Base-by-base conservation (phyloP, 2,329 filamentous ascomycete species). In the Fusarium virguliforme region DNA sequence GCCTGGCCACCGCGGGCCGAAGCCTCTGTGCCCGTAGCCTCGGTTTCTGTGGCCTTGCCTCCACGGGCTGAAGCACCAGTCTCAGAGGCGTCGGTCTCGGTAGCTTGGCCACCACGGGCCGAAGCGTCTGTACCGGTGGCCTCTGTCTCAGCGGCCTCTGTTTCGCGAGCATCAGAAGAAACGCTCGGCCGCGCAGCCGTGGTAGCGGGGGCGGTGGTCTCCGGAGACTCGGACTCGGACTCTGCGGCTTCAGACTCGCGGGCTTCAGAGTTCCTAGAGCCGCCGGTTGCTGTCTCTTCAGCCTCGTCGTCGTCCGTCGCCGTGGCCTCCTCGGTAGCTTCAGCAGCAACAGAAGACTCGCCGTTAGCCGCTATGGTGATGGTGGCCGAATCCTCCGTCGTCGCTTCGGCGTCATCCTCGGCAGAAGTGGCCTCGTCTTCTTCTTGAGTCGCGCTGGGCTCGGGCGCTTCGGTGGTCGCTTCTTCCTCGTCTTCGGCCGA, bases 161-260 rank as follows among this genome's bases (percentile, higher is more conserved):
- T 62, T 32, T 59, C 40, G 46, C 28, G 43, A 48, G 43, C 24
- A 24, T 48, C 43, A 26, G n/a, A 15, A 18, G 43, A 48, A 30
- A 24, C 43, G 43, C 43, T 48, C 30, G 43, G 43, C 15, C 24
- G 43, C 6, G 40, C 60, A 59, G 54, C 66, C 56, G 50, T 57
- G 7, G 64, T 61, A 22, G 41, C 67, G 65, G 70, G 63, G 41
- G 50, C 13, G 41, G 60, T 68, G 43, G 67, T 60, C 43, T 57
- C 46, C 10, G 63, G 41, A 65, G 43, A 48, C 26, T 68, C 70
- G 65, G 69, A 35, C 30, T 54, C 48, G 32, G 51, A 54, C 54
- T 71, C 67, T 62, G 67, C 60, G 64, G 70, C 70, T 57, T 60
- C 57, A 32, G 64, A 68, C 63, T 71, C 67, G 64, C 70, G 64